A percentile compares a stretch with the other conserved stretches of the same genome.
Conservation (phyloP, 495 filamentous ascomycete genomes). For the Penicillium alfredii region DNA sequence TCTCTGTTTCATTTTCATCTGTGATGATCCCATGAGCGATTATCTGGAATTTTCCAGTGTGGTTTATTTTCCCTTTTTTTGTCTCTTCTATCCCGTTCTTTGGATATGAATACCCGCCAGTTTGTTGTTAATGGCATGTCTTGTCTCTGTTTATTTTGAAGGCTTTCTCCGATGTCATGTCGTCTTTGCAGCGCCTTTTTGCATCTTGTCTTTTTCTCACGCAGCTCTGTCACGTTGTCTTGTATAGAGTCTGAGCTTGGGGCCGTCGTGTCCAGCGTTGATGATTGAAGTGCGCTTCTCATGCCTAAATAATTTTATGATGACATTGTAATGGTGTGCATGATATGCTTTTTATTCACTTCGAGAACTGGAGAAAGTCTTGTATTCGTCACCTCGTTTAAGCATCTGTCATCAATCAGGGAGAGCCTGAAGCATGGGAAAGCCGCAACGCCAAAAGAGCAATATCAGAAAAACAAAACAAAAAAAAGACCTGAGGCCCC, state of each 20-base stretch:
- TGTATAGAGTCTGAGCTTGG: slow-evolving; percentile 12
- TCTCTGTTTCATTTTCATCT: too few relatives aligned
- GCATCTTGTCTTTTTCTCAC: slow-evolving; percentile 4
- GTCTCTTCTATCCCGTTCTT: slow-evolving; percentile 9
- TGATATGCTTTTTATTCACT: neutral
- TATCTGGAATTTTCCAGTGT: too few relatives aligned
- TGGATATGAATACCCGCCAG: slow-evolving; percentile 25
- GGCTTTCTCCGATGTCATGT: slow-evolving; percentile 5
- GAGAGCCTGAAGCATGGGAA: neutral
- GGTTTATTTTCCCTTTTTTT: slow-evolving; percentile 6
- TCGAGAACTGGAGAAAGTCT: neutral
- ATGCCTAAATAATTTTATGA: too few relatives aligned
- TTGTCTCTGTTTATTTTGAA: too few relatives aligned
- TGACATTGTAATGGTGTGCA: neutral
- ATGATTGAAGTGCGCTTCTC: slow-evolving; percentile 7
- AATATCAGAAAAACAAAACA: neutral
- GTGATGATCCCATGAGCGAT: too few relatives aligned
- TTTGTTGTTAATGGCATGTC: slow-evolving; percentile 12
- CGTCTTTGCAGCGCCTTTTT: slow-evolving; percentile 4
- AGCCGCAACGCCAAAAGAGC: neutral
- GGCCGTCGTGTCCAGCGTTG: neutral
- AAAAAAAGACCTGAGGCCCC: neutral
- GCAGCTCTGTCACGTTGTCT: slow-evolving; percentile 5
- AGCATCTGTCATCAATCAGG: neutral
- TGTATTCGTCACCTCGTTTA: slow-evolving; percentile 19